phyloP scores from a whole-genome alignment of 2,329 filamentous ascomycete species.

The Alternaria hordeiaustralica region DNA sequence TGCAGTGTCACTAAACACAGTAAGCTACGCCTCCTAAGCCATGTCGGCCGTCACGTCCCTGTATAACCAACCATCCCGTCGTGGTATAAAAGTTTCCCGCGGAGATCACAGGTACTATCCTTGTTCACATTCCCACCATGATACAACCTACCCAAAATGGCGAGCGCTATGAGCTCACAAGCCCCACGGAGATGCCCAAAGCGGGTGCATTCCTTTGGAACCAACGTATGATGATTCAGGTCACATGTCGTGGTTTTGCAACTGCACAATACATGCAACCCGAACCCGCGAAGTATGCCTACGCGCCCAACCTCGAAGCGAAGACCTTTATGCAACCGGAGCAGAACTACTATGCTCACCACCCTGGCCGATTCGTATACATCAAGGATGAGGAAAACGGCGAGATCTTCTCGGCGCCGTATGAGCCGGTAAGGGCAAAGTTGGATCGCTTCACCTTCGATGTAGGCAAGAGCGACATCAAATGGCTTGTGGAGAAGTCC shows the following conservation, averaged over 20 bases:
- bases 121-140: conserved; percentile 27
- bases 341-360: conserved; percentile 65
- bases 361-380: conserved; percentile 66
- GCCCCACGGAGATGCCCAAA: conserved; percentile 63
- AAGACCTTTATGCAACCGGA: conserved; percentile 68
- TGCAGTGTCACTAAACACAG: conserved; percentile 32
- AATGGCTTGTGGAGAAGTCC: conserved; percentile 61
- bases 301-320: conserved; percentile 64
- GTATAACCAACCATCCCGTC: conserved; percentile 32
- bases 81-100: conserved; percentile 21
- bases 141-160: conserved; percentile 56
- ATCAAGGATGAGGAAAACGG: conserved; percentile 62
- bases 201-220: conserved; percentile 66
- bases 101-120: conserved; percentile 8
- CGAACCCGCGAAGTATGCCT: conserved; percentile 66
- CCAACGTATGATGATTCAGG: conserved; percentile 67
- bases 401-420: conserved; percentile 62
- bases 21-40: conserved; percentile 37
- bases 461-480: conserved; percentile 61
- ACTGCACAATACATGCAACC: conserved; percentile 67
- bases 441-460: conserved; percentile 61
- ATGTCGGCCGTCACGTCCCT: conserved; percentile 24
- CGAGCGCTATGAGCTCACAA: conserved; percentile 62
- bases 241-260: conserved; percentile 65
- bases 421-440: conserved; percentile 60